These are phyloP conservation scores for Pyricularia pennisetigena DNA, from an alignment of 2,329 filamentous ascomycete genomes.

Conservation along the genomic window DNA sequence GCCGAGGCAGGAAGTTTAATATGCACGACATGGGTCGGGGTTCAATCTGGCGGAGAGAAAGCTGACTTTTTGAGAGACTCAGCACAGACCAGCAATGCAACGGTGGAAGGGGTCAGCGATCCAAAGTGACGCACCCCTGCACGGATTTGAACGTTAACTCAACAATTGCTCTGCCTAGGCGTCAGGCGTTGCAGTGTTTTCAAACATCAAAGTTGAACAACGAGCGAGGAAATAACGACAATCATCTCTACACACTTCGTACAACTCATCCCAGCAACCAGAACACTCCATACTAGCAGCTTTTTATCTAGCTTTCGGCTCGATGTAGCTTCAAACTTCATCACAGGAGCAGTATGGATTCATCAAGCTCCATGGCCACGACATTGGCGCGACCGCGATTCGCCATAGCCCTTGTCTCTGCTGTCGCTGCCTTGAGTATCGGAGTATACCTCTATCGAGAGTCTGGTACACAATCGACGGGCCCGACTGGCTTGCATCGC, in stretches of 20 bases:
- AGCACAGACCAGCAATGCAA: neutral
- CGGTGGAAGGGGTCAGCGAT: neutral
- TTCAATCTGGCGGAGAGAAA: neutral
- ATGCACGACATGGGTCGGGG: neutral
- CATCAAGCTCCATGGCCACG: conserved; percentile 6
- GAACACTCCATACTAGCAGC: neutral
- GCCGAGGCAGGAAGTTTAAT: neutral
- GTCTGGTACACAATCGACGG: conserved; percentile 1
- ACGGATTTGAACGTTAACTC: neutral
- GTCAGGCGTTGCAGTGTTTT: neutral
- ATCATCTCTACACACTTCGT: neutral
- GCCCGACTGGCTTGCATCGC: conserved; percentile 8
- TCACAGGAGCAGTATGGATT: conserved; percentile 9
- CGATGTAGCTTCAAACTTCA: neutral
- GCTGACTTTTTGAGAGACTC: neutral
- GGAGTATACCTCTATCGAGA: conserved; percentile 9
- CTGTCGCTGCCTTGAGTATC: conserved; percentile 9
- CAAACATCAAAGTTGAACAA: neutral
- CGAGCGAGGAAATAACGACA: neutral
- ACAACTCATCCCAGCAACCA: neutral
- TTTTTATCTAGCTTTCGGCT: neutral
- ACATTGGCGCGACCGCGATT: conserved; percentile 10
- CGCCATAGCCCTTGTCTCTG: conserved; percentile 9
- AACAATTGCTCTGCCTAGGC: neutral
- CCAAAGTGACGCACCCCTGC: neutral